phyloP scores from a whole-genome alignment of 2,329 filamentous ascomycete species.

The Monosporascus ibericus region DNA sequence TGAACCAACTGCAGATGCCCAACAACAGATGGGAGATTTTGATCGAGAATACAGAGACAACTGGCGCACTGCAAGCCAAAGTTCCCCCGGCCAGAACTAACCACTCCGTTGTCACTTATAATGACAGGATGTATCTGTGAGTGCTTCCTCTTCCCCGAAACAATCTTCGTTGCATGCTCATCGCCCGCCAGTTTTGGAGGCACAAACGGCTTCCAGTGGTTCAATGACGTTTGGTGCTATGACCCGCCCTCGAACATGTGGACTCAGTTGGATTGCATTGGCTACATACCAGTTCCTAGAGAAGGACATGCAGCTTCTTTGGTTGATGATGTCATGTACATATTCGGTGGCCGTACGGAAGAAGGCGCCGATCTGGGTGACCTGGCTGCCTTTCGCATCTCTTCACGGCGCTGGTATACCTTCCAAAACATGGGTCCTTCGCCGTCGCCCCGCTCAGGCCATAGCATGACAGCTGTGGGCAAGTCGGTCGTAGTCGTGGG shows the following conservation, averaged over 20 bases:
- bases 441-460: constrained; percentile 85
- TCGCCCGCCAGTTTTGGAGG: constrained; percentile 70
- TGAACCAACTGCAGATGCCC: constrained; percentile 88
- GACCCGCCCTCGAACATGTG: constrained; percentile 78
- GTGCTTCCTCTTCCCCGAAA: constrained; percentile 26
- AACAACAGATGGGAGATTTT: constrained; percentile 92
- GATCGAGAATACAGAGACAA: constrained; percentile 65
- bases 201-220: constrained; percentile 94
- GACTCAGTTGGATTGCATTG: constrained; percentile 89
- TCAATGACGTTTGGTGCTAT: constrained; percentile 98
- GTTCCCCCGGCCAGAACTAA: constrained; percentile 89
- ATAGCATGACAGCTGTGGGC: constrained; percentile 94
- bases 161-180: constrained; percentile 7
- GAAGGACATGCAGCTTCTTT: constrained; percentile 92
- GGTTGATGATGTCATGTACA: constrained; percentile 98
- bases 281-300: constrained; percentile 88
- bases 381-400: constrained; percentile 70
- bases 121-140: constrained; percentile 90
- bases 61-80: constrained; percentile 52
- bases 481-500: constrained; percentile 90
- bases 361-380: constrained; percentile 90
- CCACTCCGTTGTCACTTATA: constrained; percentile 84
- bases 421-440: constrained; percentile 99
- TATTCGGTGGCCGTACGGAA: constrained; percentile 93
- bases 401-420: constrained; percentile 91